phyloP scores from a whole-genome alignment of 805 yeast genomes.

The Myxozyma neglecta region DNA sequence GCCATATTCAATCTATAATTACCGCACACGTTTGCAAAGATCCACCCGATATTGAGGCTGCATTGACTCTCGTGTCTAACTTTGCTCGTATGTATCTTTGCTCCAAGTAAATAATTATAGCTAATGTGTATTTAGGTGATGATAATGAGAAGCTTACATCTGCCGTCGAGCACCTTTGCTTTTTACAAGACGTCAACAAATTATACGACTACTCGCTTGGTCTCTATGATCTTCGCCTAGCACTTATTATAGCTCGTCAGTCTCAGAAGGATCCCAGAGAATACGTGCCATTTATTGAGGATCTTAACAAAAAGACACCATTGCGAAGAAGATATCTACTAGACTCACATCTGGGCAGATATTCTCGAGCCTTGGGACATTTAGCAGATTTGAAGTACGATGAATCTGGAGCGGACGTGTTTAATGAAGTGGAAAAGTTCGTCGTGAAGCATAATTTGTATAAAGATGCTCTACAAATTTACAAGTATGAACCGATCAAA shows the following conservation, averaged over 20 bases:
- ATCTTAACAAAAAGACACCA: conserved; percentile 65
- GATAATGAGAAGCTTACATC: conserved; percentile 13
- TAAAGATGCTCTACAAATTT: conserved; percentile 63
- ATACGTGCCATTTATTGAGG: conserved; percentile 86
- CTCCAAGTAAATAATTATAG: conserved; percentile 45
- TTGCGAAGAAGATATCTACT: conserved; percentile 70
- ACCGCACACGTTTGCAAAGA: conserved; percentile 91
- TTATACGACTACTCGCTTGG: conserved; percentile 80
- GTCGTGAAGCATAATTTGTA: conserved; percentile 69
- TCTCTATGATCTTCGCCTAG: conserved; percentile 74
- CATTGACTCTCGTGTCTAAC: conserved; percentile 56
- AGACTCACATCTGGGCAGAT: conserved; percentile 72
- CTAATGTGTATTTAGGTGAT: background rate
- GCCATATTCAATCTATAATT: conserved; percentile 71
- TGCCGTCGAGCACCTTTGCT: conserved; percentile 80
- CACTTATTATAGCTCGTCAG: conserved; percentile 87
- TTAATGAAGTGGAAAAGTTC: conserved; percentile 64
- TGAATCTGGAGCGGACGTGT: conserved; percentile 38
- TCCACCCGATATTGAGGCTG: conserved; percentile 81
- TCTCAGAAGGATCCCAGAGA: conserved; percentile 98
- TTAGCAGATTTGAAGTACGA: conserved; percentile 50
- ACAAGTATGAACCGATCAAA: conserved; percentile 56
- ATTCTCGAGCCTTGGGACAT: conserved; percentile 67
- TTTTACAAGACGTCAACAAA: conserved; percentile 82
- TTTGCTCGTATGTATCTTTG: conserved; percentile 12